phyloP scores from a whole-genome alignment of 306 rosid genomes.

The Cucurbita pepo region DNA sequence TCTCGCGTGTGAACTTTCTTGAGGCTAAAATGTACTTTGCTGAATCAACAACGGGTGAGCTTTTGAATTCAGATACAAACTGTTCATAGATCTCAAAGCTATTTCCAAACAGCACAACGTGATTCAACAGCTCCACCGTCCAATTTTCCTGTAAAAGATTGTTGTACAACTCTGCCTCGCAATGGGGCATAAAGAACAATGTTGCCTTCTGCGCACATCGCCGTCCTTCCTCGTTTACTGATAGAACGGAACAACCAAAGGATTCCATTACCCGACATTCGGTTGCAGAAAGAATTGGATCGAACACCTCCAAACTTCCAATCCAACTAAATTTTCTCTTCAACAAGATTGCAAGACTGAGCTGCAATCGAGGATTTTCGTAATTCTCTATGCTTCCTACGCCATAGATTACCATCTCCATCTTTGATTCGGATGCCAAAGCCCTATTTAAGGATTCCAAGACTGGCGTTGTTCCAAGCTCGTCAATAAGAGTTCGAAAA shows the following conservation, averaged over 20 bases:
- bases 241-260: conserved; percentile 45
- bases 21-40: conserved; percentile 29
- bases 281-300: conserved; percentile 58
- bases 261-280: conserved; percentile 46
- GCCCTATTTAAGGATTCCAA: conserved; percentile 20
- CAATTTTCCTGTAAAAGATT: conserved; percentile 69
- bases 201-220: conserved; percentile 42
- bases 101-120: conserved; percentile 55
- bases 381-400: conserved; percentile 71
- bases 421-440: conserved; percentile 27
- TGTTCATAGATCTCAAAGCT: conserved; percentile 61
- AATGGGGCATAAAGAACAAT: conserved; percentile 78
- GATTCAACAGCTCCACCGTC: conserved; percentile 37
- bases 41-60: conserved; percentile 22
- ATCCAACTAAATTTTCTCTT: conserved; percentile 44
- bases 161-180: conserved; percentile 64
- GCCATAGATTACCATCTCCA: conserved; percentile 73
- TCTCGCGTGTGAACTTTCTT: conserved; percentile 30
- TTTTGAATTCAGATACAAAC: conserved; percentile 29
- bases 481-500: conserved; percentile 31
- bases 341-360: conserved; percentile 46
- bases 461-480: conserved; percentile 26
- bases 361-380: conserved; percentile 54
- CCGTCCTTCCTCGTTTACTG: conserved; percentile 55
- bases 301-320: conserved; percentile 53